Evolutionary conservation across 208 protist genomes (phyloP).

Genomic region (Trypanosoma rangeli): DNA sequence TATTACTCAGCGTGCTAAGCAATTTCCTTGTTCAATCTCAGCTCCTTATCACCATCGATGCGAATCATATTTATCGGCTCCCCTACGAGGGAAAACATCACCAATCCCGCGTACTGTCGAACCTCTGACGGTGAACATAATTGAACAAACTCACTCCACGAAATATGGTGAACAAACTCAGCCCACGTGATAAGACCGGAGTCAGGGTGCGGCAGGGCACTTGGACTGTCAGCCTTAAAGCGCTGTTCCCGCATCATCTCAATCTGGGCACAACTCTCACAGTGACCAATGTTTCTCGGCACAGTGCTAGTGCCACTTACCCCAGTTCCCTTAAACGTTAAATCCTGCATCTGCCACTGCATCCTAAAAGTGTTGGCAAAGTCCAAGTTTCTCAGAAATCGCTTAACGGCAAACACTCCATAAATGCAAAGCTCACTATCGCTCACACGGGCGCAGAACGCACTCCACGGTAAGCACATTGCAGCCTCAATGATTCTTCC

Average conservation of each 20-base stretch:
- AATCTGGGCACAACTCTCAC: slow-evolving; percentile 59
- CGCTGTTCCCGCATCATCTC: slow-evolving; percentile 45
- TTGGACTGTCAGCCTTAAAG: slow-evolving; percentile 38
- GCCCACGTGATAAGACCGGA: slow-evolving; percentile 62
- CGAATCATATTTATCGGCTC: slow-evolving; percentile 53
- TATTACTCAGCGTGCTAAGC: not conserved
- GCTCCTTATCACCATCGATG: slow-evolving; percentile 8
- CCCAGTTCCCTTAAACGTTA: not conserved
- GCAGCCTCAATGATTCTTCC: slow-evolving; percentile 15
- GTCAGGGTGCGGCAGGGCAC: slow-evolving; percentile 63
- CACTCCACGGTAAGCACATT: slow-evolving; percentile 19
- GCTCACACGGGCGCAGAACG: slow-evolving; percentile 26
- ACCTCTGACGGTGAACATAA: slow-evolving; percentile 64
- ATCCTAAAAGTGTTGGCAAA: slow-evolving; percentile 17
- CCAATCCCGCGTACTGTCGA: slow-evolving; percentile 33
- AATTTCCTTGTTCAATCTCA: slow-evolving; percentile 7
- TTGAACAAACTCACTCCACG: slow-evolving; percentile 69
- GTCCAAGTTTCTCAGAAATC: slow-evolving; percentile 21
- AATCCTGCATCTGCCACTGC: slow-evolving; percentile 20
- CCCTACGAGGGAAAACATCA: slow-evolving; percentile 38
- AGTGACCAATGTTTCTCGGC: slow-evolving; percentile 9
- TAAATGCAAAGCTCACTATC: slow-evolving; percentile 19
- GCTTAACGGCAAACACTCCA: slow-evolving; percentile 25
- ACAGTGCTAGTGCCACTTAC: not conserved
- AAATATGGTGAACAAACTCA: slow-evolving; percentile 73